Evolutionary conservation across 768 basidiomycete genomes (phyloP).

Genomic region (Lentinula aciculospora): DNA sequence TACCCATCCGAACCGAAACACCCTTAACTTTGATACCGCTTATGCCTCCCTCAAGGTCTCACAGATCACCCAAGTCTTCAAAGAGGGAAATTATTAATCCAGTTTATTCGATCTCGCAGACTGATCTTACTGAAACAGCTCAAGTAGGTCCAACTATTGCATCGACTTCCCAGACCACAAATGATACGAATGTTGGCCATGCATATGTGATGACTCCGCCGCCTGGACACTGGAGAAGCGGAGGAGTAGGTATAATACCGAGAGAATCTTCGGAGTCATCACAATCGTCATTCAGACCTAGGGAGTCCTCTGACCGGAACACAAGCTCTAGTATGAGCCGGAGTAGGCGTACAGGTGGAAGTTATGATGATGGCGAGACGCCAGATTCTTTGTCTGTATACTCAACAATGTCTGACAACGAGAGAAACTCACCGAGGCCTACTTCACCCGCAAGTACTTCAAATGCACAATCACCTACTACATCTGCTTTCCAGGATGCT

Average conservation of each 20-base stretch:
- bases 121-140: constrained; percentile 27
- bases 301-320: constrained; percentile 13
- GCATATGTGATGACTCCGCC: constrained; percentile 37
- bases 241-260: not conserved
- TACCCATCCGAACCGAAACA: constrained; percentile 58
- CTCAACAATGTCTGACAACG: constrained; percentile 20
- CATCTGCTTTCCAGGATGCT: constrained; percentile 74
- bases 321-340: constrained; percentile 14
- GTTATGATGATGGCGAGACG: not conserved
- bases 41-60: constrained; percentile 55
- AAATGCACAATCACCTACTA: constrained; percentile 54
- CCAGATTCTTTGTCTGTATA: not conserved
- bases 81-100: constrained; percentile 35
- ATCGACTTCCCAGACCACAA: not conserved
- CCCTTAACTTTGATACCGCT: constrained; percentile 58
- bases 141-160: not conserved
- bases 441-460: constrained; percentile 37
- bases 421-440: constrained; percentile 27
- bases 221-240: constrained; percentile 18
- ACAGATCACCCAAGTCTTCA: not conserved
- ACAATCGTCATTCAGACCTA: not conserved
- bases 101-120: constrained; percentile 54
- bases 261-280: constrained; percentile 1
- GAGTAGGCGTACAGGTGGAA: constrained; percentile 11
- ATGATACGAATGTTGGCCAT: constrained; percentile 10